These are phyloP conservation scores for Phytophthora capsici DNA, from an alignment of 352 stramenopile species.

Conservation along the genomic window DNA sequence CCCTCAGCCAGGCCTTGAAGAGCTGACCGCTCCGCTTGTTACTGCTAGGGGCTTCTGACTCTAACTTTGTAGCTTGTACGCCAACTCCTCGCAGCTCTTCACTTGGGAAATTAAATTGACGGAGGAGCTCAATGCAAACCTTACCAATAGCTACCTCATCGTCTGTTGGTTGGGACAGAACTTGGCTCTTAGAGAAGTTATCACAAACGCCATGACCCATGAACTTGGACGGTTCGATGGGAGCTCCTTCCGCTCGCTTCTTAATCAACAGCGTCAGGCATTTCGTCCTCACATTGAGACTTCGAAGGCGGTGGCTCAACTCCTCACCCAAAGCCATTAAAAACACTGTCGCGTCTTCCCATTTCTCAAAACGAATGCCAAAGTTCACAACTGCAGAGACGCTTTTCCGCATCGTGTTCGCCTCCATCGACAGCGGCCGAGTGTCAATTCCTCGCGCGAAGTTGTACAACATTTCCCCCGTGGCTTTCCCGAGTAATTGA, in stretches of 20 bases:
- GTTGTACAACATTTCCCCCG: conserved; percentile 74
- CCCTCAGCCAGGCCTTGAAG: conserved; percentile 63
- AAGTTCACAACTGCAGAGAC: conserved; percentile 94
- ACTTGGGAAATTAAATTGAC: conserved; percentile 61
- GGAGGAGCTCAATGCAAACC: conserved; percentile 64
- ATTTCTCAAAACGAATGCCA: conserved; percentile 89
- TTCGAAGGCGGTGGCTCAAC: conserved; percentile 64
- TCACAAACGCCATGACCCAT: conserved; percentile 90
- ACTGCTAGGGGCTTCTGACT: conserved; percentile 24
- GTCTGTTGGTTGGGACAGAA: conserved; percentile 64
- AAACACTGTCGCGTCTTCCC: conserved; percentile 81
- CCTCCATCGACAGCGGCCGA: conserved; percentile 70
- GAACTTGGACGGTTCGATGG: conserved; percentile 84
- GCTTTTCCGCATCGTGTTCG: conserved; percentile 83
- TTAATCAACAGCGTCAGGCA: conserved; percentile 88
- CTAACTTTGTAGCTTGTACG: conserved; percentile 80
- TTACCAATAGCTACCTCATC: conserved; percentile 57
- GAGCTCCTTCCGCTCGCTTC: conserved; percentile 69
- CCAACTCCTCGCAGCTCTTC: conserved; percentile 78
- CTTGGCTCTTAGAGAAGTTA: conserved; percentile 81
- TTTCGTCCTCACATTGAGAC: conserved; percentile 59
- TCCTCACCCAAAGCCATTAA: conserved; percentile 82
- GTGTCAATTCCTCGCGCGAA: conserved; percentile 82
- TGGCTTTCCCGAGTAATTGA: conserved; percentile 69
- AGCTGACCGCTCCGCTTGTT: conserved; percentile 44